Conservation (phyloP, 1,284 basidiomycete genomes). For the Phellinidium pouzarii region DNA sequence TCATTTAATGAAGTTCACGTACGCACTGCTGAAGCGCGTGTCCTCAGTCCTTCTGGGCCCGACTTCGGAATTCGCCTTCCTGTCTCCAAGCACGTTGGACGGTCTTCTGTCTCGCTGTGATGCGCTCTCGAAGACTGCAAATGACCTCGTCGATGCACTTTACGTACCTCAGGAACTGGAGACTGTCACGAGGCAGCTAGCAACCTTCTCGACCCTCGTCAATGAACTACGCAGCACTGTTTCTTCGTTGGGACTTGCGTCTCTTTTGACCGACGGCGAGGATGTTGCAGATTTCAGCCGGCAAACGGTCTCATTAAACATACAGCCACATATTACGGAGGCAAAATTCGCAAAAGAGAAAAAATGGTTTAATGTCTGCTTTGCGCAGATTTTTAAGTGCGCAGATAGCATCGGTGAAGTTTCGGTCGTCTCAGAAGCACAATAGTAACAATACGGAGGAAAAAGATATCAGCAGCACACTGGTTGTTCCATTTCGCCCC, state of each 20-base stretch:
- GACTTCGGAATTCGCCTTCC: conserved; percentile 21
- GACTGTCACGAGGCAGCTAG: conserved; percentile 35
- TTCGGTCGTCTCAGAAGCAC: background rate
- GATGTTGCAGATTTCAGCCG: conserved; percentile 1
- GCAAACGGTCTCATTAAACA: conserved; percentile 19
- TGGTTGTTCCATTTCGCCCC: too few relatives aligned
- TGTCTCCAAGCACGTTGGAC: conserved; percentile 34
- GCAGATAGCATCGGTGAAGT: too few relatives aligned
- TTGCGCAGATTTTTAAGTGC: conserved; percentile 43
- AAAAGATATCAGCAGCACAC: background rate
- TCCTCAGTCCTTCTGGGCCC: conserved; percentile 41
- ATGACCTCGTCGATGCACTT: conserved; percentile 57
- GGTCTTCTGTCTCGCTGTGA: conserved; percentile 44
- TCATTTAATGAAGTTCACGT: conserved; percentile 49
- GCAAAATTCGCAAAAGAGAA: conserved; percentile 25
- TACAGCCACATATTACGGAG: conserved; percentile 24
- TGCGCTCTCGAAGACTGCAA: conserved; percentile 44
- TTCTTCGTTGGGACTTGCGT: conserved; percentile 20
- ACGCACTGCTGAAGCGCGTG: conserved; percentile 58
- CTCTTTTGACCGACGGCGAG: background rate
- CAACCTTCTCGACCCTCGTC: conserved; percentile 32
- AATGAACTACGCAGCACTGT: conserved; percentile 31
- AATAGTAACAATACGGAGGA: background rate
- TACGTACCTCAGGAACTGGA: conserved; percentile 53
- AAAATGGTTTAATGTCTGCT: conserved; percentile 57